Conservation (phyloP, 305 asterid genomes). For the Vinca major region DNA sequence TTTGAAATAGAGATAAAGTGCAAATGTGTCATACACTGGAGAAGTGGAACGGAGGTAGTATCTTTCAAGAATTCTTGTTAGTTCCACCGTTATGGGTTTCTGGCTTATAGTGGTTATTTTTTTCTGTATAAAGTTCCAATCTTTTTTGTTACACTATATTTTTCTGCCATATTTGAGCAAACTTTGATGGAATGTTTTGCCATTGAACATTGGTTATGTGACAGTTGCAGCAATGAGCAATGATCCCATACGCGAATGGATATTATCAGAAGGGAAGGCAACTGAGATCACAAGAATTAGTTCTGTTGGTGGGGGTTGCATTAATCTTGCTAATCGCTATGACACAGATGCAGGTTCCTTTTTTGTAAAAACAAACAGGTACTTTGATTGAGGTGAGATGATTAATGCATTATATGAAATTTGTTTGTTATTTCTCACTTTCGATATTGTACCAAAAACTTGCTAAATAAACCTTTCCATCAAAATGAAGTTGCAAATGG, state of each 20-base stretch:
- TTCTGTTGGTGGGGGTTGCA: constrained; percentile 92
- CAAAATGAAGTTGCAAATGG: background rate
- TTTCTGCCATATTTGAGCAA: background rate
- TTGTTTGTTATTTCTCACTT: background rate
- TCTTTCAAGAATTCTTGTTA: background rate
- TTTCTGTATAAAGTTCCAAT: background rate
- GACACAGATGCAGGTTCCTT: constrained; percentile 81
- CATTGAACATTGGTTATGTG: constrained; percentile 11
- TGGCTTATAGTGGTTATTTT: background rate
- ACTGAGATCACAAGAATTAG: constrained; percentile 65
- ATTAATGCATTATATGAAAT: background rate
- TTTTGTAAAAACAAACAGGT: constrained; percentile 92
- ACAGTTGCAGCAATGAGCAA: constrained; percentile 65
- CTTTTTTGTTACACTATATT: background rate
- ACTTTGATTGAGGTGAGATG: constrained; percentile 1
- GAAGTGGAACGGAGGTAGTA: too few relatives aligned
- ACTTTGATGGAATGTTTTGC: background rate
- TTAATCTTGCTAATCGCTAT: constrained; percentile 65
- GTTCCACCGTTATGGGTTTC: background rate
- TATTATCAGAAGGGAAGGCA: constrained; percentile 84
- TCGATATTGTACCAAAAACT: background rate
- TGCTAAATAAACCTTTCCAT: background rate
- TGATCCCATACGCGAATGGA: constrained; percentile 89
- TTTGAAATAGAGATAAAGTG: too few relatives aligned
- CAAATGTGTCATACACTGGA: too few relatives aligned